Base-by-base conservation (phyloP, 2,329 filamentous ascomycete genomes). In the Pseudogymnoascus destructans region DNA sequence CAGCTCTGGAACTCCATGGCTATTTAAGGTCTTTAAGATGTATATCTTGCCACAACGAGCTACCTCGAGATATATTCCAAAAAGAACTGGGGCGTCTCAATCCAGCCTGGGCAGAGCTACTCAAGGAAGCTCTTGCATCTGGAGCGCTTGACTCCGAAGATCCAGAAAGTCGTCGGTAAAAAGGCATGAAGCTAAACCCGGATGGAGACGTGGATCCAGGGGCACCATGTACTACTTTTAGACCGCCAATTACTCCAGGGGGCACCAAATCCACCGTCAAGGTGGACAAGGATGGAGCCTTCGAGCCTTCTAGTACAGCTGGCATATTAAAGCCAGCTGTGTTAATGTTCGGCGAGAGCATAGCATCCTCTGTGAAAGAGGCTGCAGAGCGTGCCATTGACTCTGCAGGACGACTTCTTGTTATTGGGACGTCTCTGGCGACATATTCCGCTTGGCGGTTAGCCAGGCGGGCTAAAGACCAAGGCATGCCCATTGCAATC, bases 381-480 rank as follows among this genome's bases (percentile, higher is more conserved):
- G 83, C 82, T 0, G 92, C 91, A 1, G 91, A 97, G 68, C 73
- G 81, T 25, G 86, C 87, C 10, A 82, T 97, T 55, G 88, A 96
- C 66, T 78, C 79, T 25, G 87, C 89, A 1, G 83, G 82, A 5
- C 81, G 82, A 60, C 72, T 97, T 33, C 75, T 97, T 19, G 79
- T 97, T 7, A 71, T 97, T 13, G 93, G 91, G 3, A 96, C 89
- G 33, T 95, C 89, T 61, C 77, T 97, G 54, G 93, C 93, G 5
- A 97, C 93, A 0, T 97, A 95, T 70, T 95, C 90, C 9, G 93
- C 93, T 0, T 98, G 90, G 90, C 78, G 92, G 59, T 72, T 98
- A 58, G 89, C 87, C 1, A 92, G 90, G 73, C 77, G 85, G 60
- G 93, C 92, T 27, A 85, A 86, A 64, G 87, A 93, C 65, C 79